Base-by-base conservation (phyloP, 129 eudicot species). In the Oenanthe sinensis region DNA sequence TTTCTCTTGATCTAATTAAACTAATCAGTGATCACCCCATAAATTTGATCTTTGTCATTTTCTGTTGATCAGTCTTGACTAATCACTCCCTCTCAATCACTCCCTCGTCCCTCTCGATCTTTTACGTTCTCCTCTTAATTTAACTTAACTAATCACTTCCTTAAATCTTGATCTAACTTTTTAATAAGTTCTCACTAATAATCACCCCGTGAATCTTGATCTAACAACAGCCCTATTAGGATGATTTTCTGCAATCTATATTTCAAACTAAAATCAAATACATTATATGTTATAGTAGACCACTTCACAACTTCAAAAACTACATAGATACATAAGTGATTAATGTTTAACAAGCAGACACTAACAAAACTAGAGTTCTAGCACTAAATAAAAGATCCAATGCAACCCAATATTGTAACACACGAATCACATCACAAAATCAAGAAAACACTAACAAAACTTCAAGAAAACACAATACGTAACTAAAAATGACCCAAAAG, bases 381-480 rank as follows among this genome's bases (percentile, higher is more conserved):
- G 2, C 6, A 26, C 42, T 5, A 30, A 67, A 10, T 1, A 67
- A 28, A 67, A 67, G 42, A 67, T 67, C 72, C 72, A 4, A 33
- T 16, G 1, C 71, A 65, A 48, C 6, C 16, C 52, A 48, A 48
- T 14, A 48, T 48, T 48, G 13, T 9, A 48, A 48, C 14, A 48
- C 52, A 48, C 6, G 16, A 48, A 63, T 63, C 70, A 63, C 70
- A 63, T 3, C 39, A 65, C 70, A 26, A 0, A 30, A 67, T 67
- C 72, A 67, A 67, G 72, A 67, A 67, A 60, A 60, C 68, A 67
- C 72, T 13, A 12, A 67, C 39, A 11, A 26, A 63, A 67, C 33
- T 30, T 33, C 72, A 67, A 67, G 72, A 67, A 65, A 67, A 67
- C 39, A 67, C 8, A 5, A 67, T 1, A 67, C 0, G 0, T 2